Evolutionary conservation across 352 stramenopile genomes (phyloP).

Genomic region (Globisporangium megalacanthum): DNA sequence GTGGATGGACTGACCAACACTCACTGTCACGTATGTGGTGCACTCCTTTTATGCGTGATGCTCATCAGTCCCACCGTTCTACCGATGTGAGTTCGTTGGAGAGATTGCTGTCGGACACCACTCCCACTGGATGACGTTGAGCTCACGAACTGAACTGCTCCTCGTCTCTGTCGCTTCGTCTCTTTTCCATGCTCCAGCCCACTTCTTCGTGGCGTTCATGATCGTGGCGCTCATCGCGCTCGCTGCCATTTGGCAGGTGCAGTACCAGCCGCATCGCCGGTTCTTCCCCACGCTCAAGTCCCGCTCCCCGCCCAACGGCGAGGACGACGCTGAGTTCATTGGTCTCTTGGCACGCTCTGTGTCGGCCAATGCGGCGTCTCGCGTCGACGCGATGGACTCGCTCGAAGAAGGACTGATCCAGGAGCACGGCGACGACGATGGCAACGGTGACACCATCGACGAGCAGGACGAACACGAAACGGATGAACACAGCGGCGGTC

Average conservation of each 20-base stretch:
- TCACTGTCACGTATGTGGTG: neutral
- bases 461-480: neutral
- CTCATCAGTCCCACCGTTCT: slow-evolving; percentile 12
- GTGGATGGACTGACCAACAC: neutral
- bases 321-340: slow-evolving; percentile 11
- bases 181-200: slow-evolving; percentile 12
- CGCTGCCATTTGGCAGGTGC: slow-evolving; percentile 14
- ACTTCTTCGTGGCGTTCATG: slow-evolving; percentile 19
- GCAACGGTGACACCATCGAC: neutral
- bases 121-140: neutral
- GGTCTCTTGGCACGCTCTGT: slow-evolving; percentile 7
- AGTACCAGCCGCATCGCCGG: slow-evolving; percentile 13
- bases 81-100: slow-evolving; percentile 6
- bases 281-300: slow-evolving; percentile 7
- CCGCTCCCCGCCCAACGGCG: slow-evolving; percentile 3
- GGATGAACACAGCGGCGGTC: neutral
- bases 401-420: slow-evolving; percentile 17
- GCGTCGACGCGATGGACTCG: slow-evolving; percentile 7
- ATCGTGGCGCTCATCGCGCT: slow-evolving; percentile 14
- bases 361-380: neutral
- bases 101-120: neutral
- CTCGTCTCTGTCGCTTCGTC: neutral
- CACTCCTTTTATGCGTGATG: neutral
- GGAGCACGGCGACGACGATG: neutral
- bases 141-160: neutral